Evolutionary conservation across 495 filamentous ascomycete genomes (phyloP).

Genomic region (Penicillium malachiteum): DNA sequence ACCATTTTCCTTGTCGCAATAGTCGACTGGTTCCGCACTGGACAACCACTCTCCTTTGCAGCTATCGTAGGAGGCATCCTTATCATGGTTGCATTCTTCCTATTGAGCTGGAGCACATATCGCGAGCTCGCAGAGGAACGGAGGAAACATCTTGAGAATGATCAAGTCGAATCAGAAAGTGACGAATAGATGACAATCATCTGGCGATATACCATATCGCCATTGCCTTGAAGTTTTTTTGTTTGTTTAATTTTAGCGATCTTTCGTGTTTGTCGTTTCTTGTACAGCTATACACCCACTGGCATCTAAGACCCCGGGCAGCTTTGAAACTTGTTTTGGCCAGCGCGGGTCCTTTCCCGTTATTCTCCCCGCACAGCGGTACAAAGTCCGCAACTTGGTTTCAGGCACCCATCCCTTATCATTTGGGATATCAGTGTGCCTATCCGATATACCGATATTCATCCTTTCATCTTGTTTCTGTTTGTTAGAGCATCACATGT

Average conservation of each 20-base stretch:
- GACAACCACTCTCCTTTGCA: constrained; percentile 67
- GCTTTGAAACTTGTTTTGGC: not conserved
- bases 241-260: not conserved
- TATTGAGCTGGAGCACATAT: constrained; percentile 89
- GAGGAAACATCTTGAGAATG: constrained; percentile 51
- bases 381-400: no score
- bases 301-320: not conserved
- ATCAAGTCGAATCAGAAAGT: constrained; percentile 42
- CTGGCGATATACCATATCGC: not conserved
- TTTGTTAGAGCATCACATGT: no score
- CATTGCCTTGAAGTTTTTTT: constrained; percentile 1
- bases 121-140: constrained; percentile 86
- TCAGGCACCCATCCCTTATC: not conserved
- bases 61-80: constrained; percentile 79
- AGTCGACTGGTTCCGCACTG: constrained; percentile 82
- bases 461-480: no score
- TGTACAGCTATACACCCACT: constrained; percentile 1
- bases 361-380: not conserved
- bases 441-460: no score
- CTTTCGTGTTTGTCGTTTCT: not conserved
- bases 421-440: not conserved
- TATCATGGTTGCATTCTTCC: constrained; percentile 80
- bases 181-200: constrained; percentile 33
- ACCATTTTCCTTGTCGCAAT: constrained; percentile 96
- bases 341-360: not conserved